Evolutionary conservation across 2,329 filamentous ascomycete genomes (phyloP), one percentile per base, ranked within the genome.

Genomic region (Talaromyces albobiverticillius): DNA sequence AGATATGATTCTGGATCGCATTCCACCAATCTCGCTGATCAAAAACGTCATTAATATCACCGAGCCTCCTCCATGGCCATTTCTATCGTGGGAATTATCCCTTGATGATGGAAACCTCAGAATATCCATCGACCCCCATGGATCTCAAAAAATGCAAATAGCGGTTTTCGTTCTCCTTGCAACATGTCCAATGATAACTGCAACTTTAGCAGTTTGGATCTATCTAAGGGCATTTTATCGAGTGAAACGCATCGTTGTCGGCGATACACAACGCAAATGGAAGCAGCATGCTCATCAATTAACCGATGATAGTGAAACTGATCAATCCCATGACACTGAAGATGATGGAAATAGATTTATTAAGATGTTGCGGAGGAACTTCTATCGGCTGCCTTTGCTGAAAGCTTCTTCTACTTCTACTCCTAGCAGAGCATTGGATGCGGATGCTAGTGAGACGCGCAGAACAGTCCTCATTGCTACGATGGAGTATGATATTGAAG

Each of bases 401-500:
- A 23, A 18, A 16, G 16, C 29, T 34, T 46, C 32, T 13, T 31
- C 42, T 14, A 40, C 32, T 22, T 46, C 32, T 13, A 36, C 42
- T 14, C 45, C 32, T 22, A 42, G 46, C 14, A 49, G 53, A 34
- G 47, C 55, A 20, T 42, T 55, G 22, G 48, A 55, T 54, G 52
- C 55, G 2, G 55, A 55, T 22, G 46, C 38, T 3, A 49, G 49
- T 9, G 52, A 51, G 23, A 34, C 6, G 5, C 57, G 72, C 16
- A 72, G 79, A 18, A 84, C 77, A 13, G 78, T 85, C 3, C 74
- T 85, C 25, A 83, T 86, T 52, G 83, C 81, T 13, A 85, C 83
- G 8, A 84, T 85, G 80, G 83, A 86, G 66, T 86, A 86, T 68
- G 81, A 85, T 59, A 86, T 86, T 56, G 80, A 82, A 53, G 83